These are phyloP conservation scores for Ceratobasidium sp. DNA, from an alignment of 1,284 basidiomycete species.

Conservation along the genomic window DNA sequence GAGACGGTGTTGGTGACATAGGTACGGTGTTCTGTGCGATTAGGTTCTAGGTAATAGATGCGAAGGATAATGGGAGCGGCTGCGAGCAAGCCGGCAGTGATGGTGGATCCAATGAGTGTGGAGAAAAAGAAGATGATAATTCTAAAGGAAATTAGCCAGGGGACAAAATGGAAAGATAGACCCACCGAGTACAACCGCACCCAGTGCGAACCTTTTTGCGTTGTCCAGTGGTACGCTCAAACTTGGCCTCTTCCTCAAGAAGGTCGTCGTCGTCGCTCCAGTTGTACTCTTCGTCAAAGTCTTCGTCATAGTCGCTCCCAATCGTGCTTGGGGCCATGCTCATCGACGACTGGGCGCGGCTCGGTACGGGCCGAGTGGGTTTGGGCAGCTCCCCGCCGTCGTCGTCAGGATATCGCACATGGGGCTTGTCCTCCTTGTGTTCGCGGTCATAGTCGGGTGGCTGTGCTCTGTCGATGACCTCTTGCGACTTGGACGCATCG, in stretches of 20 bases:
- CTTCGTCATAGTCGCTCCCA: conserved; percentile 59
- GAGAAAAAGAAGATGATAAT: conserved; percentile 68
- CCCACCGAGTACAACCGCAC: conserved; percentile 64
- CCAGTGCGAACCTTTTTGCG: conserved; percentile 54
- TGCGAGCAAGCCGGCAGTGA: conserved; percentile 66
- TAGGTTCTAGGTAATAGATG: conserved; percentile 69
- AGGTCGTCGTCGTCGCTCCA: conserved; percentile 78
- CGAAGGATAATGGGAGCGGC: conserved; percentile 66
- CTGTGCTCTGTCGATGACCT: conserved; percentile 31
- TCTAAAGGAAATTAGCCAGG: conserved; percentile 50
- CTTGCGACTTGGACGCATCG: conserved; percentile 36
- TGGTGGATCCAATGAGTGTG: conserved; percentile 70
- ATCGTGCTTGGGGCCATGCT: conserved; percentile 58
- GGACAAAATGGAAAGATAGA: conserved; percentile 34
- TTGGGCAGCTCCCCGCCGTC: conserved; percentile 34
- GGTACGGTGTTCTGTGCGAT: conserved; percentile 59
- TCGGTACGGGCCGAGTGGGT: not conserved
- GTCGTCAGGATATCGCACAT: conserved; percentile 37
- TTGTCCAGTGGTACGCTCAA: conserved; percentile 62
- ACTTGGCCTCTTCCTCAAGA: conserved; percentile 69
- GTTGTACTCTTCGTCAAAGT: conserved; percentile 62
- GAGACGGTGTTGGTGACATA: conserved; percentile 71
- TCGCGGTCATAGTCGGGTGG: conserved; percentile 39
- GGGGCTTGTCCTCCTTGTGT: conserved; percentile 36
- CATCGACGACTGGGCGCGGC: conserved; percentile 5